phyloP scores from a whole-genome alignment of 192 early-diverging fungal species.

The Piromyces sp. region DNA sequence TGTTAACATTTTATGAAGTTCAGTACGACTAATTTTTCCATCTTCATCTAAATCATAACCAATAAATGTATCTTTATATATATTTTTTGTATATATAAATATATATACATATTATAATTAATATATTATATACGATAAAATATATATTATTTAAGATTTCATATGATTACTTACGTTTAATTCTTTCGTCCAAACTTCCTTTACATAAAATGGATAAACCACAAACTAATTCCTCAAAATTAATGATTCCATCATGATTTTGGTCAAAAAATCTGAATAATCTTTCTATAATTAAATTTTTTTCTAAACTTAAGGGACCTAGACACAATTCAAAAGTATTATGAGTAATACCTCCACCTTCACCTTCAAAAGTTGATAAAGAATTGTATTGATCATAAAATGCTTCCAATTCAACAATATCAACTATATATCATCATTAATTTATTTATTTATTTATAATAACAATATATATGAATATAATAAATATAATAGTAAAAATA shows the following conservation, averaged over 20 bases:
- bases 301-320: slow-evolving; percentile 63
- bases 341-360: slow-evolving; percentile 51
- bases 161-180: slow-evolving; percentile 57
- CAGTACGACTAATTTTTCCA: slow-evolving; percentile 64
- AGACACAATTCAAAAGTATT: slow-evolving; percentile 71
- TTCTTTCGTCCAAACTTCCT: slow-evolving; percentile 77
- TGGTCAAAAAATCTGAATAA: slow-evolving; percentile 83
- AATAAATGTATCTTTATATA: slow-evolving; percentile 51
- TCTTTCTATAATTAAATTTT: slow-evolving; percentile 69
- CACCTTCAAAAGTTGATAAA: slow-evolving; percentile 40
- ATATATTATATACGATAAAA: too few relatives aligned
- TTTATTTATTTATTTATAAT: too few relatives aligned
- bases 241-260: slow-evolving; percentile 56
- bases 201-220: slow-evolving; percentile 71
- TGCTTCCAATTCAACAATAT: slow-evolving; percentile 63
- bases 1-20: slow-evolving; percentile 76
- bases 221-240: slow-evolving; percentile 64
- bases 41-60: slow-evolving; percentile 85
- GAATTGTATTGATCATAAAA: slow-evolving; percentile 77
- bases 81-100: too few relatives aligned
- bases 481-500: too few relatives aligned
- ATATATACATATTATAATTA: too few relatives aligned
- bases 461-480: too few relatives aligned
- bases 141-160: too few relatives aligned
- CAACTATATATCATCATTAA: too few relatives aligned